Base-by-base conservation (phyloP, 768 basidiomycete genomes). In the Heimioporus sp. region DNA sequence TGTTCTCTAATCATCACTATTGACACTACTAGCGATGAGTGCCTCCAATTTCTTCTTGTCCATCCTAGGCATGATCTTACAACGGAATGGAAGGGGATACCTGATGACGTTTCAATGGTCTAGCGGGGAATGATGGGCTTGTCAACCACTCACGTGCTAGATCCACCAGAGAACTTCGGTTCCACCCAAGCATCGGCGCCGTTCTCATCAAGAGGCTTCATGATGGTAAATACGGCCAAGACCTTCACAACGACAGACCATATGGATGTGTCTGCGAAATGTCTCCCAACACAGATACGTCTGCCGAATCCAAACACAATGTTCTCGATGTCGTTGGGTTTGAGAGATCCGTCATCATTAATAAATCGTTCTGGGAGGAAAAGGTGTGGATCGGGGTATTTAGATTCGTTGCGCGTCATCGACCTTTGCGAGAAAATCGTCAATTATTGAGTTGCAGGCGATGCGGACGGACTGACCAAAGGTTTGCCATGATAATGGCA, bases 231-330 rank as follows among this genome's bases (percentile, higher is more conserved):
- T 2, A 41, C 43, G 2, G 53, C 46, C 32, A 57, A 13, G 5
- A 54, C 38, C 6, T 5, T 43, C 28, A 20, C 40, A 10, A 57
- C 52, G 15, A 36, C 10, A 15, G 24, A 5, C 50, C 53, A 52
- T 7, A 59, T 5, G 2, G 60, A 59, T 1, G 21, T 12, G 19
- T 62, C 57, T 11, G 60, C 60, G 17, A 63, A 52, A 28, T 54
- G 41, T 16, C 57, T 46, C 4, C 65, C 65, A 11, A 49, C 48
- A 35, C 61, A 65, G 37, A 55, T 55, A 37, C 64, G 60, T 20
- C 62, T 48, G 39, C 65, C 64, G 20, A 66, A 66, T 17, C 64
- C 64, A 31, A 58, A 65, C 8, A 45, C 50, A 20, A 59, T 39
- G 39, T 44, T 32, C 10, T 47, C 39, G 3, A 35, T 40, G 5